Base-by-base conservation (phyloP, 2,329 filamentous ascomycete species). In the Cercospora sesami region DNA sequence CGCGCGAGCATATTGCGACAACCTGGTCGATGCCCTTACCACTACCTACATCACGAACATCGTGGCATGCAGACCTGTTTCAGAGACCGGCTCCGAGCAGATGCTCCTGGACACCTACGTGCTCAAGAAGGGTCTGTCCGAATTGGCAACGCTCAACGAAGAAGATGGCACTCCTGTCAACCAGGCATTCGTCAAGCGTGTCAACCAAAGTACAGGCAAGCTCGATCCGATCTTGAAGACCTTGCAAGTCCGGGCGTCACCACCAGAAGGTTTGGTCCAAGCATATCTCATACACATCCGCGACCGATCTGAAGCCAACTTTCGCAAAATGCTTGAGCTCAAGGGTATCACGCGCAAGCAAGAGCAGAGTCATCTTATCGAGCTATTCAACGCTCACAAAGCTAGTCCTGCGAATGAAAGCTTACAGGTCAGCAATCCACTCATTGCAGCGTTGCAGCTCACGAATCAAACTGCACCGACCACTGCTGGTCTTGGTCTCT, bases 211-310 rank as follows among this genome's bases (percentile, higher is more conserved):
- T 76, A 95, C 97, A 85, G 88, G 89, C 67, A 92, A 93, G 73
- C 90, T 98, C 72, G 94, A 98, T 76, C 91, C 93, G 0, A 86
- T 99, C 23, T 90, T 99, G 74, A 99, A 99, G 81, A 98, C 95
- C 2, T 87, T 99, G 3, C 95, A 99, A 83, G 94, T 99, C 59
- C 92, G 92, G 30, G 89, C 94, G 2, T 92, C 91, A 4, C 95
- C 95, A 0, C 91, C 94, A 0, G 95, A 99, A 82, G 94, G 92
- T 1, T 87, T 99, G 3, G 94, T 99, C 0, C 94, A 98, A 81
- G 95, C 95, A 36, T 99, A 99, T 79, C 89, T 99, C 36, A 96
- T 98, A 79, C 95, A 98, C 81, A 95, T 99, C 72, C 93, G 89
- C 73, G 95, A 99, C 83, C 90, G 91, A 65, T 96, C 91, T 71